Base-by-base conservation (phyloP, 2,329 filamentous ascomycete genomes). In the Sporothrix schenckii region DNA sequence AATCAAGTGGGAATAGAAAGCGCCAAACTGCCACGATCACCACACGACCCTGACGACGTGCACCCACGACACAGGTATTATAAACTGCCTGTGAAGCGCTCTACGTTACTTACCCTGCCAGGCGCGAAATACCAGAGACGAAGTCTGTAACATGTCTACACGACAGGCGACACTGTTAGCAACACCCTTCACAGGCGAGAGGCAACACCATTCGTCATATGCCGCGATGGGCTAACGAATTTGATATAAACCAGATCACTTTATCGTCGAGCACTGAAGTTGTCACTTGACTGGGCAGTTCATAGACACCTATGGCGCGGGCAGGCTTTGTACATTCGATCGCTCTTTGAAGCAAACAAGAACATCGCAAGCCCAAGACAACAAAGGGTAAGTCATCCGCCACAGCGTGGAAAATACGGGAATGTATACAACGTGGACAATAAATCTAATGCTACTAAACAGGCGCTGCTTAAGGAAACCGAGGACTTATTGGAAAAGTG, bases 281-380 rank as follows among this genome's bases (percentile, higher is more conserved):
- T 97, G 74, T 87, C 95, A 54, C 89, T 98, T 75, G 93, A 97
- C 84, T 99, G 95, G 95, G 89, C 93, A 71, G 93, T 98, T 73
- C 92, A 97, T 80, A 88, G 95, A 75, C 89, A 94, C 77, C 83
- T 97, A 72, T 99, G 95, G 94, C 91, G 95, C 76, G 94, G 94
- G 73, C 95, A 98, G 81, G 95, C 95, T 44, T 84, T 98, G 74
- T 98, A 99, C 81, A 97, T 99, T 77, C 91, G 95, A 76, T 93
- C 91, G 50, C 86, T 98, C 16, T 99, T 98, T 79, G 95, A 99
- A 80, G 93, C 93, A 71, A 98, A 99, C 81, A 92, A 89, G 79
- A 85, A 93, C 79, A 85, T 98, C 72, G 88, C 87, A 71, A 92
- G 97, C 78, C 92, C 92, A 49, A 88, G 93, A 81, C 91, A 94